Conservation (phyloP, 2,329 filamentous ascomycete species). For the Alternaria sp. region DNA sequence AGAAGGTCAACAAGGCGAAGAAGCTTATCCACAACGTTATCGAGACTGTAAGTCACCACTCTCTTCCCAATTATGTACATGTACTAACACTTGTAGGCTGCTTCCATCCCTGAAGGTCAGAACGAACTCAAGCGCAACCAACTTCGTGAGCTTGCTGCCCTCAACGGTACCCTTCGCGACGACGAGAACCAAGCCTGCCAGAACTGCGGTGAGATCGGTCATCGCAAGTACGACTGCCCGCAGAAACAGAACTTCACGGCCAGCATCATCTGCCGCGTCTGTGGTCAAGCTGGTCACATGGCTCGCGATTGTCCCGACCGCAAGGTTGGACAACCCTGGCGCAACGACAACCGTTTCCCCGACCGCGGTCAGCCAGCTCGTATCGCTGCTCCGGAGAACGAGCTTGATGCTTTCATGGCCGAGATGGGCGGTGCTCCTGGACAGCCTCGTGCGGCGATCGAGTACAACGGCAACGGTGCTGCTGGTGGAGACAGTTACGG, state of each 20-base stretch:
- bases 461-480: constrained; percentile 36
- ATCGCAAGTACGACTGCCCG: constrained; percentile 98
- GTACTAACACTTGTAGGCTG: constrained; percentile 69
- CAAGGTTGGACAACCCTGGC: constrained; percentile 89
- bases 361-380: constrained; percentile 63
- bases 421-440: constrained; percentile 79
- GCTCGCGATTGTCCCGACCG: constrained; percentile 96
- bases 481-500: constrained; percentile 57
- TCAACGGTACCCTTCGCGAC: constrained; percentile 98
- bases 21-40: constrained; percentile 98
- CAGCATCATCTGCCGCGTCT: constrained; percentile 98
- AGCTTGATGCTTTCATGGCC: constrained; percentile 99
- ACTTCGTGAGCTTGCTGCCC: constrained; percentile 92
- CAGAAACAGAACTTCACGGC: constrained; percentile 99
- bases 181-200: constrained; percentile 99
- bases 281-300: constrained; percentile 98
- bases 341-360: constrained; percentile 70
- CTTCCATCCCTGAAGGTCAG: constrained; percentile 96
- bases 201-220: constrained; percentile 98
- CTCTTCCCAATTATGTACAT: constrained; percentile 2
- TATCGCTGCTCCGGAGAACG: constrained; percentile 83
- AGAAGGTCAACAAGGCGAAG: constrained; percentile 99
- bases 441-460: constrained; percentile 78
- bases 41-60: constrained; percentile 79
- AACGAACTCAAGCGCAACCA: constrained; percentile 99